Evolutionary conservation across 116 monocot genomes (phyloP), one percentile per base, ranked within the genome.

Genomic region (Iris pallida): DNA sequence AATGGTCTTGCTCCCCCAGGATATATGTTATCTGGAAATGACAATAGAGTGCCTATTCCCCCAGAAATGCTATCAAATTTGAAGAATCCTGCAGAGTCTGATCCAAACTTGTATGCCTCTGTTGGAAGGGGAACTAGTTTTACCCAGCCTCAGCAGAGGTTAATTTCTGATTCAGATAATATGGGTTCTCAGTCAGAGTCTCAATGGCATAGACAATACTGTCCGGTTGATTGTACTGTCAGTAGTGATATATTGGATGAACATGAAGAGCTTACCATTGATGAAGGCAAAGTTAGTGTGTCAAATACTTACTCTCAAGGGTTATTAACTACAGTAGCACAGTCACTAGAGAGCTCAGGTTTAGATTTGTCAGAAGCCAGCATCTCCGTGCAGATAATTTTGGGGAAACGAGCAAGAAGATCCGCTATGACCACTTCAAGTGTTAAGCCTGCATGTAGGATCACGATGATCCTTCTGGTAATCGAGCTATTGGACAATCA

Each of bases 241-340:
- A 72, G 65, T 64, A 62, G 66, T 59, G 79, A 79, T 61, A 64
- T 76, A 49, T 15, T 69, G 41, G 76, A 62, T 68, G 78, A 82
- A 9, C 80, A 87, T 56, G 82, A 87, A 52, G 86, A 83, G 20
- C 67, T 89, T 66, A 48, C 79, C 2, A 78, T 84, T 71, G 90
- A 90, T 70, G 84, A 86, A 45, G 87, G 81, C 51, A 90, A 79
- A 53, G 76, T 86, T 47, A 82, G 71, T 20, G 19, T 93, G 9
- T 90, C 90, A 30, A 76, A 63, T 69, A 63, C 68, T 30, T 93
- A 93, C 30, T 87, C 89, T 58, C 82, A 89, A 68, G 75, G 86
- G 89, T 13, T 79, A 45, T 57, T 83, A 47, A 67, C 53, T 7
- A 52, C 67, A 7, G 41, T 83, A 43, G 57, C 66, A 53, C 78